Evolutionary conservation across 331 rosid genomes (phyloP), one percentile per base, ranked within the genome.

Genomic region (Spiraea crenata): DNA sequence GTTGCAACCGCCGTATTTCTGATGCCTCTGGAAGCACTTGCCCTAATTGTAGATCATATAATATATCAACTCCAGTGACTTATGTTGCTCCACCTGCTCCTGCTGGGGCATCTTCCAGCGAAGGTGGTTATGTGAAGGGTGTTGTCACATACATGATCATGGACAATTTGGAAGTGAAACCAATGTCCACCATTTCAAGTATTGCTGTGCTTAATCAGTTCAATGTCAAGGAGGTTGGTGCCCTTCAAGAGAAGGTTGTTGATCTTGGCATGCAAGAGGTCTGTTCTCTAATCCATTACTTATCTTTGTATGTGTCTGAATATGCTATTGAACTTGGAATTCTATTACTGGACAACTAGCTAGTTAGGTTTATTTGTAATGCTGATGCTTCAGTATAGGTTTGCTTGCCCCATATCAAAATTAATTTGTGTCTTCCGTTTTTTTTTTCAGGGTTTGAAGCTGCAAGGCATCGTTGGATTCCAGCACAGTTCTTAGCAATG

Each of bases 121-220:
- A 42, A 4, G 49, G 17, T 42, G 86, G 86, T 0, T 88, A 74
- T 49, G 87, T 80, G 57, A 82, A 74, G 46, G 87, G 57, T 0
- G 40, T 76, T 1, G 73, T 79, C 0, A 83, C 88, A 0, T 90
- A 74, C 58, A 83, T 78, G 85, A 74, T 80, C 9, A 85, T 77
- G 85, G 92, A 87, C 68, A 81, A 90, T 58, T 55, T 85, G 12
- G 71, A 47, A 0, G 77, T 85, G 6, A 67, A 17, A 57, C 85
- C 81, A 0, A 65, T 85, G 80, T 80, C 92, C 4, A 61, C 71
- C 9, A 81, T 83, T 10, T 83, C 92, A 0, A 41, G 52, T 1
- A 71, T 85, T 0, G 7, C 85, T 0, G 0, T 85, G 13, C 76
- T 89, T 0, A 83, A 72, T 38, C 74, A 81, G 25, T 74, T 80